Conservation (phyloP, 2,329 filamentous ascomycete genomes). For the Exophiala xenobiotica region DNA sequence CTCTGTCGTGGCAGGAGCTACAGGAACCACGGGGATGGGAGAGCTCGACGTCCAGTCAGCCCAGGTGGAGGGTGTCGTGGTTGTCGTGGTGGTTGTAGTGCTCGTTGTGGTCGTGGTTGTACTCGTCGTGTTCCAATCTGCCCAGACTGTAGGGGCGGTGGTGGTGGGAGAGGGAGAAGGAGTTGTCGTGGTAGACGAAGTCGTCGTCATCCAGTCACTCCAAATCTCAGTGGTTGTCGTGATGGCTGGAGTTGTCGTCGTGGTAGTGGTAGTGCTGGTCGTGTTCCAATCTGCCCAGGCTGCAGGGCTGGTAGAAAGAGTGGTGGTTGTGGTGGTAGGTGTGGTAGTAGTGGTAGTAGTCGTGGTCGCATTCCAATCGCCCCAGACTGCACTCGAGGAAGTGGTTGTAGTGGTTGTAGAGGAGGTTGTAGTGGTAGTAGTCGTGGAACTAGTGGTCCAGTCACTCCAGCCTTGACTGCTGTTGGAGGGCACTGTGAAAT, state of each 20-base stretch:
- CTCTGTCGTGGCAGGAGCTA: background rate
- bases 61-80: too few species aligned
- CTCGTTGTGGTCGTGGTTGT: background rate
- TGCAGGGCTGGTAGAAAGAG: background rate
- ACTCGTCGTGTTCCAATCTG: background rate
- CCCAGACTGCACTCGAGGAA: background rate
- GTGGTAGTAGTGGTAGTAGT: background rate
- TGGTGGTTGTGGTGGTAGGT: background rate
- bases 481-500: background rate
- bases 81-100: background rate
- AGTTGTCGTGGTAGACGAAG: background rate
- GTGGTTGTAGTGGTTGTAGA: background rate
- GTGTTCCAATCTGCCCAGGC: background rate
- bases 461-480: background rate
- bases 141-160: background rate
- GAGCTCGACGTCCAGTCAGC: background rate
- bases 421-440: background rate
- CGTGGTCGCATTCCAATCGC: background rate
- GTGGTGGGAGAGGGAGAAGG: background rate
- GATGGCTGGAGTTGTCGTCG: background rate
- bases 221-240: background rate
- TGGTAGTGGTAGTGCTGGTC: background rate
- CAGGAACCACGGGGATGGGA: background rate
- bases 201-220: background rate
- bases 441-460: background rate